These are phyloP conservation scores for Kwoniella dejecticola DNA, from an alignment of 768 basidiomycete species.

Conservation along the genomic window DNA sequence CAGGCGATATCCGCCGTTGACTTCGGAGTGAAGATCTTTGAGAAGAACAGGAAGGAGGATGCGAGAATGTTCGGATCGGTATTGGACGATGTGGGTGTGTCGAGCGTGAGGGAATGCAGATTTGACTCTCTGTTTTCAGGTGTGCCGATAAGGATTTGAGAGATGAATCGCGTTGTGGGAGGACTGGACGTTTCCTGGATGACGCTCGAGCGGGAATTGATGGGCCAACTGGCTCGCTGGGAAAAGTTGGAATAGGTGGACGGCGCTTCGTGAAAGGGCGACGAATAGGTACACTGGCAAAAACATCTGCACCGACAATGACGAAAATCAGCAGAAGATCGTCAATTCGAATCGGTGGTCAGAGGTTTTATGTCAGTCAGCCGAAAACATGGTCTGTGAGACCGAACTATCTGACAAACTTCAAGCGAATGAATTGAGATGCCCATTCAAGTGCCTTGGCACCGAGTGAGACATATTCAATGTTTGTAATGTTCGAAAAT, in stretches of 20 bases:
- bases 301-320: background rate
- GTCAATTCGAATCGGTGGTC: background rate
- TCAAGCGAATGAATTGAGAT: background rate
- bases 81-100: constrained; percentile 2
- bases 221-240: background rate
- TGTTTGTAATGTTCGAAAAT: constrained; percentile 1
- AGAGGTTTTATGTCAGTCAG: background rate
- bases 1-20: constrained; percentile 7
- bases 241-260: background rate
- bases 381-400: background rate
- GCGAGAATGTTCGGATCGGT: constrained; percentile 11
- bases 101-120: background rate
- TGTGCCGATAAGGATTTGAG: background rate
- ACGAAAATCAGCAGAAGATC: background rate
- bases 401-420: background rate
- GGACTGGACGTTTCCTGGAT: background rate
- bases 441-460: background rate
- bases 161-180: constrained; percentile 2
- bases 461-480: constrained; percentile 1
- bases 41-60: constrained; percentile 1
- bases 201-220: background rate
- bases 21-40: constrained; percentile 3
- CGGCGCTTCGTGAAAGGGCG: constrained; percentile 8
- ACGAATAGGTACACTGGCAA: constrained; percentile 6
- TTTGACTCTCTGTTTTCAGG: background rate